These are phyloP conservation scores for Boletus eberwhitei DNA, from an alignment of 768 basidiomycete genomes.

Conservation along the genomic window DNA sequence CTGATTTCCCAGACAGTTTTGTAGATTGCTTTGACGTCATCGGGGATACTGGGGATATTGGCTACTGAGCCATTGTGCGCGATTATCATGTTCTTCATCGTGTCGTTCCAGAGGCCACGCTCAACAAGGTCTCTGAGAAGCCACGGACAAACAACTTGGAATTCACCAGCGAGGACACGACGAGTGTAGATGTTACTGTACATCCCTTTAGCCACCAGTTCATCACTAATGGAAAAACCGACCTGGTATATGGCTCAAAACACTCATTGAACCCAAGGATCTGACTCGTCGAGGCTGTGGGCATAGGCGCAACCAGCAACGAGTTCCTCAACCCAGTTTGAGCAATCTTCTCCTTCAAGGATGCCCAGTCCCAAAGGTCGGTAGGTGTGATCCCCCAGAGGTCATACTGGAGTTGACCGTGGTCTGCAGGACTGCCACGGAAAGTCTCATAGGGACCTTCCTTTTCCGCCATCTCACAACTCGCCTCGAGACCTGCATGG, in stretches of 20 bases:
- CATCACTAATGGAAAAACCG: constrained; percentile 15
- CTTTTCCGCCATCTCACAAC: constrained; percentile 75
- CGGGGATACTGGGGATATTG: constrained; percentile 84
- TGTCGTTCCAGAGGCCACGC: constrained; percentile 92
- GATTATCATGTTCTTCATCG: constrained; percentile 99
- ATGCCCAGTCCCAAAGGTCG: constrained; percentile 90
- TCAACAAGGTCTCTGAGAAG: constrained; percentile 97
- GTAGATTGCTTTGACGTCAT: constrained; percentile 94
- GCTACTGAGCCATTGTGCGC: constrained; percentile 90
- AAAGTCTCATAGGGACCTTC: constrained; percentile 88
- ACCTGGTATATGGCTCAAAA: constrained; percentile 98
- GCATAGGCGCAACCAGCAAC: constrained; percentile 93
- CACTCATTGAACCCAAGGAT: constrained; percentile 98
- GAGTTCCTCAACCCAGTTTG: constrained; percentile 85
- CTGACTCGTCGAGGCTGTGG: constrained; percentile 97
- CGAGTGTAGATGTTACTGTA: constrained; percentile 95
- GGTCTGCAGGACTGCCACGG: constrained; percentile 84
- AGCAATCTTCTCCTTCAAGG: constrained; percentile 83
- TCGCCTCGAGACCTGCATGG: constrained; percentile 89
- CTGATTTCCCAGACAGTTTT: constrained; percentile 99
- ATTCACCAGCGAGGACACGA: constrained; percentile 98
- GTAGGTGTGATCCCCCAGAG: constrained; percentile 92
- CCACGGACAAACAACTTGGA: constrained; percentile 99
- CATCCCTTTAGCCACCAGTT: constrained; percentile 7
- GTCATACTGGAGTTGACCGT: constrained; percentile 90